phyloP scores from a whole-genome alignment of 2,329 filamentous ascomycete species.

The Fusarium nanum region DNA sequence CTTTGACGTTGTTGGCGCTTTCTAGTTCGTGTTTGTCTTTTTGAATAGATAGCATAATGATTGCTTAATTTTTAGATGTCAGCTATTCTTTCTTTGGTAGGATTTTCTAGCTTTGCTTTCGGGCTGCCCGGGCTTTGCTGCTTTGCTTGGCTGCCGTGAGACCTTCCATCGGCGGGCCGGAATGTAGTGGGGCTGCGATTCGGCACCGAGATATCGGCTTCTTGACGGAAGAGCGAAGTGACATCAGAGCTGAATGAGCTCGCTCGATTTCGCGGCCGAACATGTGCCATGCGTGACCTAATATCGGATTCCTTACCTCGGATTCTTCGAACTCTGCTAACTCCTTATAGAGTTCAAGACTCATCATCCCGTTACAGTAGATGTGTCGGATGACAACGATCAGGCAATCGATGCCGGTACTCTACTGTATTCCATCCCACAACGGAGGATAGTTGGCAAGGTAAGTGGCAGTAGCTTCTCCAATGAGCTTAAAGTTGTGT shows the following conservation, averaged over 20 bases:
- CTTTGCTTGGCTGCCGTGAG: constrained; percentile 13
- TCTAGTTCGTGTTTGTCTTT: constrained; percentile 4
- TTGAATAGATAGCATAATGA: neutral
- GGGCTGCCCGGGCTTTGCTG: neutral
- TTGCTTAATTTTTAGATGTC: neutral
- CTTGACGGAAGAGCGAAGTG: constrained; percentile 8
- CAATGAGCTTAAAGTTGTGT: neutral
- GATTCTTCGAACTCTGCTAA: neutral
- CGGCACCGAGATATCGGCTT: constrained; percentile 21
- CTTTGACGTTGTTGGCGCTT: constrained; percentile 22
- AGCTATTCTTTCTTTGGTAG: neutral
- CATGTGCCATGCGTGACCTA: neutral
- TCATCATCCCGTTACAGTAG: neutral
- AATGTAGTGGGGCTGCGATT: constrained; percentile 6
- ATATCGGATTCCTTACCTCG: neutral
- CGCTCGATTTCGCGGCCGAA: neutral
- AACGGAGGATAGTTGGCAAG: neutral
- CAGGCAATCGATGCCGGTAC: neutral
- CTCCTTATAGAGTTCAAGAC: too few species aligned
- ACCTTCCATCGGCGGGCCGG: constrained; percentile 16
- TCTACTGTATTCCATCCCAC: neutral
- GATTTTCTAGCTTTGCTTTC: neutral
- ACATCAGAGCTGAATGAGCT: constrained; percentile 1
- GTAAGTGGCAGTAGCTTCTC: neutral
- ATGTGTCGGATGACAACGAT: neutral